phyloP scores from a whole-genome alignment of 108 stramenopile species.

The Skeletonema potamos region DNA sequence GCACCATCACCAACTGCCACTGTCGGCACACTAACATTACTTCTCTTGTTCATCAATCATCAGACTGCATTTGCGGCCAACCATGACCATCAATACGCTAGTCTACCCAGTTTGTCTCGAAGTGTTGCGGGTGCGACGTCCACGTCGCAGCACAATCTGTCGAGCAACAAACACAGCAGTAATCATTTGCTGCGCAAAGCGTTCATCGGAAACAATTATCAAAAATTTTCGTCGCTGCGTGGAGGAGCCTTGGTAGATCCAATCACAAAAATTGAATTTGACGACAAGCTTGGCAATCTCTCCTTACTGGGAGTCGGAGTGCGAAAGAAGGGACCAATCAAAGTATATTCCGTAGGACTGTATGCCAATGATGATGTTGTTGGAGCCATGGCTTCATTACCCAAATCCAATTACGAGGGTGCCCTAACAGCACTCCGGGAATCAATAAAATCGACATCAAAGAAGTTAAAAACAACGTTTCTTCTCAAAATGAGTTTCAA shows the following conservation, averaged over 20 bases:
- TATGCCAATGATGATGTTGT: conserved; percentile 61
- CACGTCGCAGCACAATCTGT: conserved; percentile 5
- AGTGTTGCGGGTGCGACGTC: conserved; percentile 8
- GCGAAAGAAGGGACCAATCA: conserved; percentile 84
- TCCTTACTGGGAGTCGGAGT: conserved; percentile 64
- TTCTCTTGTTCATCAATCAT: neutral
- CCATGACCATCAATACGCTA: neutral
- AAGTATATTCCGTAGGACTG: conserved; percentile 85
- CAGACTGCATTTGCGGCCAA: neutral
- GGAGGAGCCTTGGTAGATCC: conserved; percentile 3
- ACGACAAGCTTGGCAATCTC: neutral
- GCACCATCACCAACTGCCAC: neutral
- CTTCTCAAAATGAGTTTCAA: conserved; percentile 83
- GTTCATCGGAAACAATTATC: neutral
- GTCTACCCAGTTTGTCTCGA: conserved; percentile 10
- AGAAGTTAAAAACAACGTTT: conserved; percentile 35
- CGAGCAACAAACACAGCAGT: neutral
- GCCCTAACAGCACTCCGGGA: conserved; percentile 58
- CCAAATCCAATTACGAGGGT: conserved; percentile 39
- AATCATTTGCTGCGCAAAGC: neutral
- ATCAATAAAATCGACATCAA: conserved; percentile 47
- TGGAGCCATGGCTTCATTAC: conserved; percentile 37
- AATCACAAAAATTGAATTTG: conserved; percentile 1
- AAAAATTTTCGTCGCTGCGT: neutral
- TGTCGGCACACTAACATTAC: neutral